These are phyloP conservation scores for Lasiodiplodia sp. DNA, from an alignment of 2,329 filamentous ascomycete genomes.

Conservation along the genomic window DNA sequence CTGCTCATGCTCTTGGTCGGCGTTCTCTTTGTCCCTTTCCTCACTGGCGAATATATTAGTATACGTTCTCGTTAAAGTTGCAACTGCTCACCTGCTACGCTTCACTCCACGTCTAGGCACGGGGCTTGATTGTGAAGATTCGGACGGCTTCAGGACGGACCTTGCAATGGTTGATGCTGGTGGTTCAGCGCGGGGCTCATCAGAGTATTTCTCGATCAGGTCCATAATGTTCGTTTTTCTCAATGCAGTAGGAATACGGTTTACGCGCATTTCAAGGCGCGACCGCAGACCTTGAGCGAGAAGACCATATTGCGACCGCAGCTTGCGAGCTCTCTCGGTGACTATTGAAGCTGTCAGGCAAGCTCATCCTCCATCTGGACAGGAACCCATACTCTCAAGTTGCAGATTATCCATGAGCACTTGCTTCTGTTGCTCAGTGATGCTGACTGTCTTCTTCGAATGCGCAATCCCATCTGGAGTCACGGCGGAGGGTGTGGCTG, in stretches of 20 bases:
- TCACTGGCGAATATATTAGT: slow-evolving; percentile 12
- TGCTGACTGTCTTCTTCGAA: slow-evolving; percentile 32
- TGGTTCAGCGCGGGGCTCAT: slow-evolving; percentile 35
- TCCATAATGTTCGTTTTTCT: slow-evolving; percentile 85
- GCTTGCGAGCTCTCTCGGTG: slow-evolving; percentile 83
- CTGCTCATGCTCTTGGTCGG: slow-evolving; percentile 89
- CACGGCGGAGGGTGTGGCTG: slow-evolving; percentile 27
- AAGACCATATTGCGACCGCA: slow-evolving; percentile 86
- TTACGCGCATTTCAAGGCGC: slow-evolving; percentile 90
- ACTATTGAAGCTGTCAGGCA: slow-evolving; percentile 60
- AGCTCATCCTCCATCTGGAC: not conserved
- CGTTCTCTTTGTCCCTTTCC: slow-evolving; percentile 36
- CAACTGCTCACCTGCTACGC: slow-evolving; percentile 11
- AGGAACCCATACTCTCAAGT: slow-evolving; percentile 72
- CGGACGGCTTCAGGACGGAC: slow-evolving; percentile 1
- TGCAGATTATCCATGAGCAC: slow-evolving; percentile 88
- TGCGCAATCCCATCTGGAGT: slow-evolving; percentile 34
- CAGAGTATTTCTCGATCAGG: slow-evolving; percentile 65
- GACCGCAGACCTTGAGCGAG: slow-evolving; percentile 86
- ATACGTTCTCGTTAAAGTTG: not conserved
- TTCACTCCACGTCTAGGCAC: slow-evolving; percentile 22
- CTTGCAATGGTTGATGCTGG: slow-evolving; percentile 21
- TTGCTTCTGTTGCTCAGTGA: slow-evolving; percentile 73
- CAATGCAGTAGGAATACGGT: slow-evolving; percentile 82
- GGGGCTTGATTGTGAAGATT: slow-evolving; percentile 29